phyloP scores from a whole-genome alignment of 441 rosid species.

The Eruca vesicaria region DNA sequence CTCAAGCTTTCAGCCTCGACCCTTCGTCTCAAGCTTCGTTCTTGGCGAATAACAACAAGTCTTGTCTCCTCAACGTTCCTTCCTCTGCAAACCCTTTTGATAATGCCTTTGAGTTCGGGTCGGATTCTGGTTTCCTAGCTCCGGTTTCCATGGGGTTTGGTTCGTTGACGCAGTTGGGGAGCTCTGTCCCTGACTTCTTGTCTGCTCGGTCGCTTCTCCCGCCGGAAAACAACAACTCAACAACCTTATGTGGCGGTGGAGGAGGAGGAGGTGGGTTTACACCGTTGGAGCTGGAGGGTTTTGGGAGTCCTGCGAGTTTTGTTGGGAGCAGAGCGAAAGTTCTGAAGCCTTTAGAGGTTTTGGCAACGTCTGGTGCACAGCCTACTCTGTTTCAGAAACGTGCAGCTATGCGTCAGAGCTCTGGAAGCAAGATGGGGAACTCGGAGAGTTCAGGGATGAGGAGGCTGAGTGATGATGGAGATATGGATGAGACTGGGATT shows the following conservation, averaged over 20 bases:
- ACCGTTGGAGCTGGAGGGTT: constrained; percentile 46
- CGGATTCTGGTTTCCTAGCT: constrained; percentile 50
- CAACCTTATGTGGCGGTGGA: constrained; percentile 23
- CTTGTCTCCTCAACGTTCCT: constrained; percentile 50
- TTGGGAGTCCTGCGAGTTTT: constrained; percentile 48
- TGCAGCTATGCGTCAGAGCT: constrained; percentile 57
- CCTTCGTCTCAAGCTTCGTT: constrained; percentile 43
- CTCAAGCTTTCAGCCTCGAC: constrained; percentile 56
- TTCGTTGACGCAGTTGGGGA: constrained; percentile 39
- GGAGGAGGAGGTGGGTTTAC: constrained; percentile 22
- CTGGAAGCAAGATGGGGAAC: constrained; percentile 45
- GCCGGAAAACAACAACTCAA: constrained; percentile 33
- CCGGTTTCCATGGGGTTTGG: constrained; percentile 48
- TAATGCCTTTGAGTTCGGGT: constrained; percentile 55
- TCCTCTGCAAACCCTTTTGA: constrained; percentile 54
- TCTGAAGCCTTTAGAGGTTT: constrained; percentile 52
- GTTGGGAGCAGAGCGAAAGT: constrained; percentile 39
- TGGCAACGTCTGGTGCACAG: constrained; percentile 52
- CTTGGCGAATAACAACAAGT: constrained; percentile 33
- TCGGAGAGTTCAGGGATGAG: constrained; percentile 52
- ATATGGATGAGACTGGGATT: constrained; percentile 47
- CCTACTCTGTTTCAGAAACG: constrained; percentile 78
- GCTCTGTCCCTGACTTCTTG: constrained; percentile 45
- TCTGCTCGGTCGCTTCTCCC: constrained; percentile 38
- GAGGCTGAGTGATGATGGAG: constrained; percentile 42